Evolutionary conservation across 305 asterid genomes (phyloP), one percentile per base, ranked within the genome.

Genomic region (Petunia hybrid): DNA sequence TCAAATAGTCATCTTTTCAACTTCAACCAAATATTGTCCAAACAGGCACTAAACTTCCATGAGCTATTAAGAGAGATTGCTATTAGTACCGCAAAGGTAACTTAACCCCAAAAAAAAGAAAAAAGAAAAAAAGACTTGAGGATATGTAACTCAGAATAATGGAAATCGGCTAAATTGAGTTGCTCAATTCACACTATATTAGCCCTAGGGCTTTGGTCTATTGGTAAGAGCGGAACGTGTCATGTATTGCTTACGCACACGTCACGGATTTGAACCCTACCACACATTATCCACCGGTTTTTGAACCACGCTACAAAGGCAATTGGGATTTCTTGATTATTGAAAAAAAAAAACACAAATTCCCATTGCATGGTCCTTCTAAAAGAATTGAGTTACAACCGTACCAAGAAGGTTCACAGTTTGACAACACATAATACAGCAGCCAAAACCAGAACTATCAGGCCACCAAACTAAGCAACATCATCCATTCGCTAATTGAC

Each of bases 401-500:
- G 1, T 13, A 68, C 10, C 36, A 68, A 12, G 53, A 42, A 22
- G 31, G 31, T 22, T 42, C 39, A 43, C 40, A 22, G 7, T 16
- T 8, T 42, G 56, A 68, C 39, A 68, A 68, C 16, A 68, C 14
- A 43, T 68, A 22, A 36, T 22, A 22, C 22, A 14, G 38, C 74
- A 67, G 74, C 35, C 38, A 13, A 39, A 65, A 35, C 13, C 73
- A 40, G 51, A 31, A 65, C 7, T 39, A 9, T 12, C 31, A 5
- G 46, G 73, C 73, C 40, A 65, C 35, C 48, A 68, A 7, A n/a
- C 75, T 42, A 68, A n/a, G 13, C 57, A 43, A 68, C n/a, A 68
- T 68, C 76, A 8, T 16, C 39, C 76, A 35, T 43, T 69, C 2
- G 14, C 75, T 42, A 6, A 68, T 40, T 67, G 74, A 41, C 14